phyloP scores from a whole-genome alignment of 2,329 filamentous ascomycete genomes.

The Phoma sp. region DNA sequence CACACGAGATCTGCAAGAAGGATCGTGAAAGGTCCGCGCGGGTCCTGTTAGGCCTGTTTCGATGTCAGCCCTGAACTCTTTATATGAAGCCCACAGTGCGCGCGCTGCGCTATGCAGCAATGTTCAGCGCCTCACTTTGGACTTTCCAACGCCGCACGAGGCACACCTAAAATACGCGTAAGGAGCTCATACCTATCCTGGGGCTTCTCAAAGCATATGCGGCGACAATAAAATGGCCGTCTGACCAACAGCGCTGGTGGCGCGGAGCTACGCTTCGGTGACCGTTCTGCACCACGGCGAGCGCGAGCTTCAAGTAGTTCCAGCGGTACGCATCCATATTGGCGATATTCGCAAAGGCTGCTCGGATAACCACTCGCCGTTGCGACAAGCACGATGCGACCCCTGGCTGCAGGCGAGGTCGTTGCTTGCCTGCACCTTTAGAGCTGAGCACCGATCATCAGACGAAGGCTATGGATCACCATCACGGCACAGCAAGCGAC shows the following conservation, averaged over 20 bases:
- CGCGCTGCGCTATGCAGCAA: slow-evolving; percentile 3
- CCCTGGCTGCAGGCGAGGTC: slow-evolving; percentile 32
- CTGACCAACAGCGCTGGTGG: slow-evolving; percentile 23
- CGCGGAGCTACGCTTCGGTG: slow-evolving; percentile 9
- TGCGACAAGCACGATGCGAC: slow-evolving; percentile 20
- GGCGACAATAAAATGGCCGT: slow-evolving; percentile 20
- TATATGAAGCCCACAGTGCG: slow-evolving; percentile 15
- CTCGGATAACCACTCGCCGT: slow-evolving; percentile 31
- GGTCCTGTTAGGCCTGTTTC: slow-evolving; percentile 37
- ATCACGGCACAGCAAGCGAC: slow-evolving; percentile 29
- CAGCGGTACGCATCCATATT: slow-evolving; percentile 1
- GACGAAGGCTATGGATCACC: slow-evolving; percentile 29
- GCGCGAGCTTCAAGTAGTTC: slow-evolving; percentile 1
- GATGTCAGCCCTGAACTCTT: slow-evolving; percentile 31
- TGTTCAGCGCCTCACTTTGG: slow-evolving; percentile 7
- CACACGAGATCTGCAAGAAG: slow-evolving; percentile 41
- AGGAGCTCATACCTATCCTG: slow-evolving; percentile 28
- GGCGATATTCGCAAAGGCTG: background rate
- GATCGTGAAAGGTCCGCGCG: slow-evolving; percentile 39
- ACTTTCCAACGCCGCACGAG: slow-evolving; percentile 3
- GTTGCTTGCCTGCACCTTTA: slow-evolving; percentile 28
- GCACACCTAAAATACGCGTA: slow-evolving; percentile 9
- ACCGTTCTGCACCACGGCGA: slow-evolving; percentile 1
- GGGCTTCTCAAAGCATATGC: slow-evolving; percentile 17
- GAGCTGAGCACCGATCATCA: slow-evolving; percentile 33